Conservation (phyloP, 108 stramenopile genomes). For the Aurantiochytrium sp. region DNA sequence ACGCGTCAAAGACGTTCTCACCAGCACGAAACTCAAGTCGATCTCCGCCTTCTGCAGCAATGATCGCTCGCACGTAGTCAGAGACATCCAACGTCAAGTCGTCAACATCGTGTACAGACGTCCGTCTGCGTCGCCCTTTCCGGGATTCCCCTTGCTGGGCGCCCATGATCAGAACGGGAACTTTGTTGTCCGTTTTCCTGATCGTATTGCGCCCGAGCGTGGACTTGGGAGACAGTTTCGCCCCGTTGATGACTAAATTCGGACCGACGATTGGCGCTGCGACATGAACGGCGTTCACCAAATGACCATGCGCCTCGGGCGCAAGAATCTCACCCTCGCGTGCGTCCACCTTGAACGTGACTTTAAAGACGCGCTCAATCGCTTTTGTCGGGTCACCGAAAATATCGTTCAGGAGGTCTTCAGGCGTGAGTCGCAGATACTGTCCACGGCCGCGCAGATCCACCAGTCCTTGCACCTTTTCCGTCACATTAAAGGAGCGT, state of each 20-base stretch:
- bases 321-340: neutral
- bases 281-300: neutral
- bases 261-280: neutral
- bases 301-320: neutral
- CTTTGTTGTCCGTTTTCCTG: neutral
- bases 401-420: neutral
- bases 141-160: neutral
- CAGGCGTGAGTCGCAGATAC: neutral
- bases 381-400: neutral
- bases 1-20: neutral
- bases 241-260: neutral
- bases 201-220: neutral
- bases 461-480: neutral
- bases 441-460: neutral
- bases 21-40: neutral
- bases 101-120: neutral
- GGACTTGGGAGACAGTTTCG: neutral
- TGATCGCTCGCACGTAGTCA: neutral
- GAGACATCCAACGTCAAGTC: neutral
- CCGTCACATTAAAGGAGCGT: neutral
- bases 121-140: neutral
- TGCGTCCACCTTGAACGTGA: neutral
- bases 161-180: neutral
- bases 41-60: neutral
- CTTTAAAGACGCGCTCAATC: neutral